Conservation (phyloP, 108 stramenopile species). For the Aurantiochytrium sp. region DNA sequence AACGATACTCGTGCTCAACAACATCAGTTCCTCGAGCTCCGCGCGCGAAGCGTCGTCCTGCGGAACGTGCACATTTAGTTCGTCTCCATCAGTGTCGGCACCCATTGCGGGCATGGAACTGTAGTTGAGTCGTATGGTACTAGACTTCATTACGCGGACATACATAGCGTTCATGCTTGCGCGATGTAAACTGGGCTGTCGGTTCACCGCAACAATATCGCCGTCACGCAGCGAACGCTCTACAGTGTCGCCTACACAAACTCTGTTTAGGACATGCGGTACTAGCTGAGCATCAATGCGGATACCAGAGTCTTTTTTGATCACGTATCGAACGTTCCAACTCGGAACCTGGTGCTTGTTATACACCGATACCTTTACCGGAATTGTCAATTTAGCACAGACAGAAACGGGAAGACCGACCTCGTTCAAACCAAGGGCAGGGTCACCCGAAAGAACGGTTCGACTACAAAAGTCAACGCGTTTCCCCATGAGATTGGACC, state of each 20-base stretch:
- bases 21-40: neutral
- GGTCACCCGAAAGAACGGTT: slow-evolving; percentile 13
- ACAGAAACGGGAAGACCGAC: neutral
- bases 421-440: neutral
- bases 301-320: neutral
- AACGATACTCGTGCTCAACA: neutral
- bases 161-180: neutral
- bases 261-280: neutral
- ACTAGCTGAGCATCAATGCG: neutral
- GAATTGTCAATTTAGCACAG: neutral
- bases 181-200: neutral
- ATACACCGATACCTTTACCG: neutral
- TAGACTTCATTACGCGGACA: neutral
- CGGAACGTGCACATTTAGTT: neutral
- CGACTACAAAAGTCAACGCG: neutral
- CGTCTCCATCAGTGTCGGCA: neutral
- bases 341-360: neutral
- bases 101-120: neutral
- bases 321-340: neutral
- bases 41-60: neutral
- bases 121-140: neutral
- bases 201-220: neutral
- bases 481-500: neutral
- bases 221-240: neutral
- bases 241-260: neutral